Percentiles rank a stretch among this genome's conserved stretches.
phyloP scores from a whole-genome alignment of 1,139 yeast species.

The Blastobotrys proliferans region DNA sequence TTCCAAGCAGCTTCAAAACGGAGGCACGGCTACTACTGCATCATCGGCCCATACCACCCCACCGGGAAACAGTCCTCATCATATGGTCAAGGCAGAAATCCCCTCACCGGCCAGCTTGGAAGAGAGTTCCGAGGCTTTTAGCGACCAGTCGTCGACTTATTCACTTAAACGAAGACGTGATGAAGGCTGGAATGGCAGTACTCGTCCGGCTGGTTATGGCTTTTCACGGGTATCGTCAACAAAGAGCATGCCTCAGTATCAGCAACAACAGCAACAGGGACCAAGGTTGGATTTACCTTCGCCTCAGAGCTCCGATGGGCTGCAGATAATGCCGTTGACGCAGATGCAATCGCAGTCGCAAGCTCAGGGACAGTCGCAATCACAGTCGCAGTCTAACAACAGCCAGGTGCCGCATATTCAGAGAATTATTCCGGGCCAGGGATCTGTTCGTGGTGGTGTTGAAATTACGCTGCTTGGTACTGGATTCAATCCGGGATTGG shows the following conservation, averaged over 20 bases:
- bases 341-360: conserved; percentile 5
- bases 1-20: not conserved
- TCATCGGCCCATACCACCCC: not conserved
- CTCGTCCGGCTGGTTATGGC: conserved; percentile 1
- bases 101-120: conserved; percentile 29
- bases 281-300: conserved; percentile 11
- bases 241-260: not conserved
- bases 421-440: conserved; percentile 89
- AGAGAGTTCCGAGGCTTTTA: conserved; percentile 24
- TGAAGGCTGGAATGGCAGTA: conserved; percentile 20
- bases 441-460: conserved; percentile 92
- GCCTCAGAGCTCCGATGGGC: conserved; percentile 22
- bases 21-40: not conserved
- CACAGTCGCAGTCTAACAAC: conserved; percentile 1
- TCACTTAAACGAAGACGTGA: conserved; percentile 26
- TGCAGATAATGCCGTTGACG: conserved; percentile 9
- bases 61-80: conserved; percentile 4
- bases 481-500: conserved; percentile 76
- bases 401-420: conserved; percentile 43
- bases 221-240: not conserved
- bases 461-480: conserved; percentile 87
- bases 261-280: too few relatives aligned
- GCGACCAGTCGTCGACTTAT: conserved; percentile 24
- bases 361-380: not conserved
- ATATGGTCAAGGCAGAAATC: conserved; percentile 14